Evolutionary conservation across 2,329 filamentous ascomycete genomes (phyloP).

Genomic region (Ophiostoma sp.): DNA sequence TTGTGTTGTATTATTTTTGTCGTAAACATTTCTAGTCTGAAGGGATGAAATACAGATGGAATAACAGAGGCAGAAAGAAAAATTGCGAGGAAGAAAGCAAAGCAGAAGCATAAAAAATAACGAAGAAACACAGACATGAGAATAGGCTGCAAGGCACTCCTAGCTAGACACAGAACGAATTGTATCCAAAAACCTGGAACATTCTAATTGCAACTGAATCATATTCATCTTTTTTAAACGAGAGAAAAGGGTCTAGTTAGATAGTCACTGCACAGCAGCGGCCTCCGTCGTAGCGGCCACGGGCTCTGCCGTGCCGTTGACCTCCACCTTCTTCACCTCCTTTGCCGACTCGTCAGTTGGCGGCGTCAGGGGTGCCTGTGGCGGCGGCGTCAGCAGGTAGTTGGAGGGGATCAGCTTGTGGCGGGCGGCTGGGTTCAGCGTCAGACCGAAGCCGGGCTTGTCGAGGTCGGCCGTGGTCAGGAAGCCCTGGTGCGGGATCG

Average conservation of each 20-base stretch:
- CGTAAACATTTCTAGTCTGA: background rate
- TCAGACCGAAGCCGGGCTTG: slow-evolving; percentile 87
- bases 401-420: slow-evolving; percentile 73
- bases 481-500: slow-evolving; percentile 80
- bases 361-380: slow-evolving; percentile 48
- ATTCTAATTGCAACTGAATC: background rate
- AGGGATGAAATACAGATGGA: background rate
- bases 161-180: background rate
- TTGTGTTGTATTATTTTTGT: background rate
- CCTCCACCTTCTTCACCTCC: slow-evolving; percentile 28
- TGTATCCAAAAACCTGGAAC: background rate
- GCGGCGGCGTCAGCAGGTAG: slow-evolving; percentile 68
- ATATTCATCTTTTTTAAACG: background rate
- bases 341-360: slow-evolving; percentile 34
- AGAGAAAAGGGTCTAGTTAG: background rate
- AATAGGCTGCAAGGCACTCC: background rate
- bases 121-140: background rate
- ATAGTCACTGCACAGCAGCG: background rate
- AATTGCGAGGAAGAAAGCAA: background rate
- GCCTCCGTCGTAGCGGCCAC: background rate
- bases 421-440: slow-evolving; percentile 73
- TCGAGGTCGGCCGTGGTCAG: slow-evolving; percentile 78
- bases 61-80: background rate
- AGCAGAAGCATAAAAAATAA: background rate
- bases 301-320: background rate